Conservation (phyloP, 2,329 filamentous ascomycete genomes). For the Colletotrichum tanaceti region DNA sequence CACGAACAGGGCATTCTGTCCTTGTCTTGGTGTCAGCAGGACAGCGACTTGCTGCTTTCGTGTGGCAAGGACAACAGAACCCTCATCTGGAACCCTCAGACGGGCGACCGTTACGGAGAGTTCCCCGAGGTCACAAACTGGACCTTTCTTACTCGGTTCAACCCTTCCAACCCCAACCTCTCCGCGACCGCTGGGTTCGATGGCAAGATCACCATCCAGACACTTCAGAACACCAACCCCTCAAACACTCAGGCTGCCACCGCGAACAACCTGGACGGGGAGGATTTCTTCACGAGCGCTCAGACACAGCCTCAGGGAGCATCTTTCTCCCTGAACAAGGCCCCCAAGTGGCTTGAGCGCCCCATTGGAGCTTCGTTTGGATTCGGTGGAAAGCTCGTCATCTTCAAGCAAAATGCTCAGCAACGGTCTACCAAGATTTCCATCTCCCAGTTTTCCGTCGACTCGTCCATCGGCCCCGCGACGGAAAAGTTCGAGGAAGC, state of each 20-base stretch:
- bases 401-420: slow-evolving; percentile 70
- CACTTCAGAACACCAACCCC: slow-evolving; percentile 91
- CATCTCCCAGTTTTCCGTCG: slow-evolving; percentile 89
- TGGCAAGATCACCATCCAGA: slow-evolving; percentile 94
- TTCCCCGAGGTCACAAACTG: slow-evolving; percentile 99
- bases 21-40: slow-evolving; percentile 93
- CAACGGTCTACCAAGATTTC: slow-evolving; percentile 78
- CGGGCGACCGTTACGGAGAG: slow-evolving; percentile 87
- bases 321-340: slow-evolving; percentile 85
- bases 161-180: slow-evolving; percentile 90
- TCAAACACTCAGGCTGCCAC: slow-evolving; percentile 74
- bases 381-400: slow-evolving; percentile 92
- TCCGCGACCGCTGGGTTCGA: slow-evolving; percentile 97
- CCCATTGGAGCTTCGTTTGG: slow-evolving; percentile 91
- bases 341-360: slow-evolving; percentile 90
- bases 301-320: slow-evolving; percentile 91
- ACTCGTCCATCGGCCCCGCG: slow-evolving; percentile 84
- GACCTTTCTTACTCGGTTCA: slow-evolving; percentile 96
- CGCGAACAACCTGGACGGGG: slow-evolving; percentile 81
- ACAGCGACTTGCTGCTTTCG: slow-evolving; percentile 88
- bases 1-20: slow-evolving; percentile 95
- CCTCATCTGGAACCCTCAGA: slow-evolving; percentile 95
- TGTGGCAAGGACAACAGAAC: slow-evolving; percentile 97
- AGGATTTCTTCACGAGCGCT: slow-evolving; percentile 96
- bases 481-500: slow-evolving; percentile 90